Conservation (phyloP, 1,284 basidiomycete species). For the Rhizoctonia solani region DNA sequence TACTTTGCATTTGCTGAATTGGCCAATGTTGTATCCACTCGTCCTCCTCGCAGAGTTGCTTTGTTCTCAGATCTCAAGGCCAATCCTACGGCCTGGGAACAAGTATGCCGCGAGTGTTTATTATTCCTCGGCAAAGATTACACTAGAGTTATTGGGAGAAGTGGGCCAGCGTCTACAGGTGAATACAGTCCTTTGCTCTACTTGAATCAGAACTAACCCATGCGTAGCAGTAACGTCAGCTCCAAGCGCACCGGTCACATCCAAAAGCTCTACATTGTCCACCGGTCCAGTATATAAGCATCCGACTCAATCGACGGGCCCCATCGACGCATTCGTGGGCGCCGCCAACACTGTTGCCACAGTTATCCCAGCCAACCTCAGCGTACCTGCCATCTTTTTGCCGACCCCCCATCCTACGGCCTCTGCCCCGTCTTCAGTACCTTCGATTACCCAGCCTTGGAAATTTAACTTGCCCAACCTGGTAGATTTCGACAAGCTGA, state of each 20-base stretch:
- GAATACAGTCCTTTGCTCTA: neutral
- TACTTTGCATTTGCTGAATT: slow-evolving; percentile 31
- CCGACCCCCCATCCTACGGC: slow-evolving; percentile 15
- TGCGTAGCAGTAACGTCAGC: slow-evolving; percentile 3
- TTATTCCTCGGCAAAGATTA: slow-evolving; percentile 39
- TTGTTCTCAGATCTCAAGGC: slow-evolving; percentile 37
- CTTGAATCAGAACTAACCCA: neutral
- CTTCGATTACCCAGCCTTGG: slow-evolving; percentile 2
- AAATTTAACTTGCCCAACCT: slow-evolving; percentile 7
- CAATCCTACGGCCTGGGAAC: slow-evolving; percentile 34
- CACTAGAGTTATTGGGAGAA: slow-evolving; percentile 28
- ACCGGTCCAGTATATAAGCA: slow-evolving; percentile 13
- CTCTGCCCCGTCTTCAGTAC: neutral
- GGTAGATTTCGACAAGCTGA: neutral
- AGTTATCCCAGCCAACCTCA: slow-evolving; percentile 29
- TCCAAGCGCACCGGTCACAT: slow-evolving; percentile 3
- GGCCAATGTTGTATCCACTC: slow-evolving; percentile 20
- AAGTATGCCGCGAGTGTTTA: slow-evolving; percentile 35
- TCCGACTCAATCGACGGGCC: neutral
- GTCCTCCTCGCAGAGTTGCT: slow-evolving; percentile 12
- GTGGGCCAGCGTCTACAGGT: slow-evolving; percentile 6
- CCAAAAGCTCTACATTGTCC: slow-evolving; percentile 1
- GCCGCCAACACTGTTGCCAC: slow-evolving; percentile 23
- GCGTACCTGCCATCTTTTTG: slow-evolving; percentile 34
- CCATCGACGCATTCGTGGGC: slow-evolving; percentile 26